A percentile compares a stretch with the other conserved stretches of the same genome.
Evolutionary conservation across 2,329 filamentous ascomycete genomes (phyloP).

Genomic region (Dactylonectria estremocensis): DNA sequence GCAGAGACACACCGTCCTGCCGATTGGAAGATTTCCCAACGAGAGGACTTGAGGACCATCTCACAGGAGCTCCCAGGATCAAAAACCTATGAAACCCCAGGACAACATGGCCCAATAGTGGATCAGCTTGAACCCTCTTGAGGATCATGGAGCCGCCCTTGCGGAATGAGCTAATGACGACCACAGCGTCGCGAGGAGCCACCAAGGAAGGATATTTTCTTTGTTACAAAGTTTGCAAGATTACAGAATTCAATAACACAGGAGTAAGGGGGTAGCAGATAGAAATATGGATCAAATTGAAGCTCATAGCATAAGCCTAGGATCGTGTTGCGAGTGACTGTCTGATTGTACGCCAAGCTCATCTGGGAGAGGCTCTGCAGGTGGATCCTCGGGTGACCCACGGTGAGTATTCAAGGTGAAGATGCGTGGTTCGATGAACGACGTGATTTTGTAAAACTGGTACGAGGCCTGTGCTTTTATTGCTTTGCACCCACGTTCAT

Average conservation of each 20-base stretch:
- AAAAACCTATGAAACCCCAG: constrained; percentile 34
- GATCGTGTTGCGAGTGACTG: background rate
- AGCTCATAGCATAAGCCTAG: background rate
- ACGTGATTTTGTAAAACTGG: background rate
- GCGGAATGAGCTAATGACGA: constrained; percentile 31
- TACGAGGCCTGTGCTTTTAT: constrained; percentile 18
- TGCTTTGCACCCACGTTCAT: background rate
- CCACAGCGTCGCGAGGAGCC: constrained; percentile 36
- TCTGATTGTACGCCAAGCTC: background rate
- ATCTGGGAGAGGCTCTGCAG: background rate
- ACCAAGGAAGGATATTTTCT: constrained; percentile 27
- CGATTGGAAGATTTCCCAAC: constrained; percentile 31
- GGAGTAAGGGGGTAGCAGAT: constrained; percentile 50
- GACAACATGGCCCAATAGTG: constrained; percentile 33
- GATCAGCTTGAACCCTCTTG: constrained; percentile 30
- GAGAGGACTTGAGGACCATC: constrained; percentile 38
- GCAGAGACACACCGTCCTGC: constrained; percentile 38
- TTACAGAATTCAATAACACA: constrained; percentile 43
- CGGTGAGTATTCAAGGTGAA: too few relatives aligned
- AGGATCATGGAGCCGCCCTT: constrained; percentile 35
- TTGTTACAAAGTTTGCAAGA: constrained; percentile 36
- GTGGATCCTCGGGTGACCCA: too few relatives aligned
- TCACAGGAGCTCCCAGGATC: constrained; percentile 38
- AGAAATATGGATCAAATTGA: constrained; percentile 5
- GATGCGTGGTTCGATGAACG: constrained; percentile 1